phyloP scores from a whole-genome alignment of 2,329 filamentous ascomycete species.

The Aspergillus ibericus region DNA sequence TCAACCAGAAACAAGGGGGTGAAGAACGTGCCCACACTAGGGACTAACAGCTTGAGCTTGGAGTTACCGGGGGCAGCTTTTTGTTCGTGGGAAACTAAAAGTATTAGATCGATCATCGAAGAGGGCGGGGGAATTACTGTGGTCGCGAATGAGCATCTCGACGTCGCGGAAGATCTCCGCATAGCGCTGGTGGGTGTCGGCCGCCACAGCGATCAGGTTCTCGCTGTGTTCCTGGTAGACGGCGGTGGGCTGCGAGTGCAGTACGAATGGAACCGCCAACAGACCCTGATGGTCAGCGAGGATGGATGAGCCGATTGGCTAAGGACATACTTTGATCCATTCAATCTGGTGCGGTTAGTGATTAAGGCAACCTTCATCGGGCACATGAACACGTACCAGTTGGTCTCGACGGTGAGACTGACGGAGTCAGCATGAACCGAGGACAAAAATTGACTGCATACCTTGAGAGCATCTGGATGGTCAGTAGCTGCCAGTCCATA shows the following conservation, averaged over 20 bases:
- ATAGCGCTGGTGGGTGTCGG: conserved; percentile 81
- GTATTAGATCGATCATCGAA: not conserved
- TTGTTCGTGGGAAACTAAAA: conserved; percentile 68
- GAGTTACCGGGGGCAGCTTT: conserved; percentile 68
- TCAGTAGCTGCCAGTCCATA: conserved; percentile 14
- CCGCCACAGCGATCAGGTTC: conserved; percentile 68
- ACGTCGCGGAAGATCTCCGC: conserved; percentile 94
- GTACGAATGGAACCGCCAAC: conserved; percentile 90
- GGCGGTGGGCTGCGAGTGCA: conserved; percentile 91
- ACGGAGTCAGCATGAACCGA: conserved; percentile 1
- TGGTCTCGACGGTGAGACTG: conserved; percentile 89
- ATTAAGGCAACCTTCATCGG: not conserved
- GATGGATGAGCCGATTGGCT: not conserved
- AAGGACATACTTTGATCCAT: conserved; percentile 76
- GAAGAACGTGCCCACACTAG: conserved; percentile 90
- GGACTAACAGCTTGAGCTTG: conserved; percentile 89
- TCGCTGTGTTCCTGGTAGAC: conserved; percentile 70
- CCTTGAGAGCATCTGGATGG: conserved; percentile 63
- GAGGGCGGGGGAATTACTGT: conserved; percentile 59
- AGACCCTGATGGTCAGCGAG: conserved; percentile 55
- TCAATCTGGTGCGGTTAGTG: conserved; percentile 55
- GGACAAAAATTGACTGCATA: conserved; percentile 31
- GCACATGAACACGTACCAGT: conserved; percentile 56
- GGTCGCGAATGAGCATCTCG: conserved; percentile 85
- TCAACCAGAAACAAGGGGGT: conserved; percentile 82